Percentiles rank a stretch among this genome's conserved stretches.
Conservation (phyloP, 768 basidiomycete genomes). For the Hypholoma sublateritium region DNA sequence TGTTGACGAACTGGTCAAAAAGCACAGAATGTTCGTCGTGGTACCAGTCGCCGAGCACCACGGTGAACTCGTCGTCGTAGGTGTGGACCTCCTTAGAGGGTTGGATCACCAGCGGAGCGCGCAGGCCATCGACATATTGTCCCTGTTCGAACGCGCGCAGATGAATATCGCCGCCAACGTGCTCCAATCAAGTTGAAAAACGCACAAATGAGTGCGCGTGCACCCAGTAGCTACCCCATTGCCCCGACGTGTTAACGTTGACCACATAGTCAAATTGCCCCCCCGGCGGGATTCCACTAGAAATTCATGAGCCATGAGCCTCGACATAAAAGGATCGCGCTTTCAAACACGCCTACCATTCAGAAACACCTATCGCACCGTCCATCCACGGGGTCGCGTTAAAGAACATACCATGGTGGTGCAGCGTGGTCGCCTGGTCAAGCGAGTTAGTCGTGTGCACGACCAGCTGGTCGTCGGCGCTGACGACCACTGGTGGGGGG, state of each 20-base stretch:
- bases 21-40: constrained; percentile 71
- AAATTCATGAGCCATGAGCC: not conserved
- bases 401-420: constrained; percentile 97
- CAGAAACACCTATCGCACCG: constrained; percentile 78
- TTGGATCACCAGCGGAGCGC: constrained; percentile 82
- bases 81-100: constrained; percentile 59
- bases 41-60: constrained; percentile 92
- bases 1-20: constrained; percentile 63
- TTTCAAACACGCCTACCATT: constrained; percentile 58
- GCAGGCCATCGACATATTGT: constrained; percentile 91
- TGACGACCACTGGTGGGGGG: constrained; percentile 79
- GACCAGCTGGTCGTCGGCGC: constrained; percentile 67
- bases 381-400: constrained; percentile 90
- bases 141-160: constrained; percentile 42
- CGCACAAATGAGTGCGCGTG: constrained; percentile 64
- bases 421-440: constrained; percentile 66
- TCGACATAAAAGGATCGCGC: not conserved
- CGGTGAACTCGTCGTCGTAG: constrained; percentile 91
- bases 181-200: not conserved
- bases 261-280: constrained; percentile 73
- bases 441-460: constrained; percentile 79
- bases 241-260: constrained; percentile 63
- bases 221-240: constrained; percentile 83
- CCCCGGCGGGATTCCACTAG: constrained; percentile 77
- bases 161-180: not conserved